Conservation (phyloP, 805 yeast species). For the Yamadazyma scolyti region DNA sequence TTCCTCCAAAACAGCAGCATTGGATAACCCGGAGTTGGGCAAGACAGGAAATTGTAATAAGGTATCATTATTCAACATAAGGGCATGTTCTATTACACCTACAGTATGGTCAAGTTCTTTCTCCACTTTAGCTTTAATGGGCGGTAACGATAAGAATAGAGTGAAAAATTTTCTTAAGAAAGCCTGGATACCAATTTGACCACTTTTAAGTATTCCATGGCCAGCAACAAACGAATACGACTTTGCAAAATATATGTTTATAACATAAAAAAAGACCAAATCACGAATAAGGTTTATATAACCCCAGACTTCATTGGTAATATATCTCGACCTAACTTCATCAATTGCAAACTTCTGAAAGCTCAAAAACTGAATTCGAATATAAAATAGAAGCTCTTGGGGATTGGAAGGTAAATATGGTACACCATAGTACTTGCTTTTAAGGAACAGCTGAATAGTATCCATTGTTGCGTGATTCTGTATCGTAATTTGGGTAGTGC, state of each 20-base stretch:
- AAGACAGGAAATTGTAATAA: slow-evolving; percentile 45
- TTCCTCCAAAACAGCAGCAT: slow-evolving; percentile 43
- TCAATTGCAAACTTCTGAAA: not conserved
- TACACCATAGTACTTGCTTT: slow-evolving; percentile 16
- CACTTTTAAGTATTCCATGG: slow-evolving; percentile 38
- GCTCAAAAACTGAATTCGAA: slow-evolving; percentile 1
- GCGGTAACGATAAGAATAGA: slow-evolving; percentile 45
- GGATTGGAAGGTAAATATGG: slow-evolving; percentile 20
- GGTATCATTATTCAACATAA: slow-evolving; percentile 52
- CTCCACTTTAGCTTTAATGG: slow-evolving; percentile 53
- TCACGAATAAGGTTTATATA: slow-evolving; percentile 17
- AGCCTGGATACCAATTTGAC: slow-evolving; percentile 11
- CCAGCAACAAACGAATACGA: slow-evolving; percentile 20
- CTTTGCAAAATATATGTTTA: slow-evolving; percentile 6
- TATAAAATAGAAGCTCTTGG: slow-evolving; percentile 11
- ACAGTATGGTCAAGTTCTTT: slow-evolving; percentile 51
- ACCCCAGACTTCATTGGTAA: slow-evolving; percentile 9
- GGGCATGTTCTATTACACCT: slow-evolving; percentile 47
- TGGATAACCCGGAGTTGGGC: slow-evolving; percentile 59
- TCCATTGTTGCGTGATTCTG: too few species aligned
- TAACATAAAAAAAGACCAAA: slow-evolving; percentile 14
- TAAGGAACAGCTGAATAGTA: too few species aligned
- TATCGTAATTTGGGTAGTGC: too few species aligned
- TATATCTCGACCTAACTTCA: slow-evolving; percentile 3
- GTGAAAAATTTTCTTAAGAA: slow-evolving; percentile 19